These are phyloP conservation scores for Schizonepeta tenuifolia DNA, from an alignment of 257 asterid species.

Conservation along the genomic window DNA sequence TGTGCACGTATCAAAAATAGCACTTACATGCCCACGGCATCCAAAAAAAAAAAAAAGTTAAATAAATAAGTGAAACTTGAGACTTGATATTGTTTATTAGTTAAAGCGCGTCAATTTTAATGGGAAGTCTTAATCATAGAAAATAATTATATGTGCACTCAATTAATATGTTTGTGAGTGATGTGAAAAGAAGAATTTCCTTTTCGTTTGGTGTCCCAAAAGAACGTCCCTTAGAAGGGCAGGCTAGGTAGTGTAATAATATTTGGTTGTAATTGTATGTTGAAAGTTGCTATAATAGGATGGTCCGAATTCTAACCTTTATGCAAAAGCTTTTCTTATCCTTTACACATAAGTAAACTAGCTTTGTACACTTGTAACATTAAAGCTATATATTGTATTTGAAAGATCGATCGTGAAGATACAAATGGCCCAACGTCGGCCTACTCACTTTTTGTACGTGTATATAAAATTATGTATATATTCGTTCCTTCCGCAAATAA, in stretches of 20 bases:
- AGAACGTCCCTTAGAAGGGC: constrained; percentile 58
- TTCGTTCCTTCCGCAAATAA: no score
- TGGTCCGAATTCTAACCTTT: constrained; percentile 25
- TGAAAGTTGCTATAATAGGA: constrained; percentile 16
- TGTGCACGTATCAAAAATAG: no score
- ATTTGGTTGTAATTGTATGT: constrained; percentile 17
- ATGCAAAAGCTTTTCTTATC: constrained; percentile 43
- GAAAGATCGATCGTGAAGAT: neutral
- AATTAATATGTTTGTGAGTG: neutral
- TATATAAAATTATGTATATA: neutral
- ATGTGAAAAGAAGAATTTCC: neutral
- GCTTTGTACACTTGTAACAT: neutral
- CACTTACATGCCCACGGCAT: no score
- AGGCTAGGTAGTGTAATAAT: constrained; percentile 28
- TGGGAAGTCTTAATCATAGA: neutral
- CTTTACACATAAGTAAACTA: constrained; percentile 54
- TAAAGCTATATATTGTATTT: constrained; percentile 22
- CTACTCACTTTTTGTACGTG: neutral
- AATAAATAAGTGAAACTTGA: neutral
- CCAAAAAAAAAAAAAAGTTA: no score
- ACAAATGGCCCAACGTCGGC: constrained; percentile 25
- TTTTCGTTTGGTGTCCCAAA: constrained; percentile 29
- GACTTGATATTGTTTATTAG: neutral
- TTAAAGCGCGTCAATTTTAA: neutral
- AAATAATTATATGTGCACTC: neutral